Base-by-base conservation (phyloP, 805 yeast species). In the Spencermartinsiella europaea region DNA sequence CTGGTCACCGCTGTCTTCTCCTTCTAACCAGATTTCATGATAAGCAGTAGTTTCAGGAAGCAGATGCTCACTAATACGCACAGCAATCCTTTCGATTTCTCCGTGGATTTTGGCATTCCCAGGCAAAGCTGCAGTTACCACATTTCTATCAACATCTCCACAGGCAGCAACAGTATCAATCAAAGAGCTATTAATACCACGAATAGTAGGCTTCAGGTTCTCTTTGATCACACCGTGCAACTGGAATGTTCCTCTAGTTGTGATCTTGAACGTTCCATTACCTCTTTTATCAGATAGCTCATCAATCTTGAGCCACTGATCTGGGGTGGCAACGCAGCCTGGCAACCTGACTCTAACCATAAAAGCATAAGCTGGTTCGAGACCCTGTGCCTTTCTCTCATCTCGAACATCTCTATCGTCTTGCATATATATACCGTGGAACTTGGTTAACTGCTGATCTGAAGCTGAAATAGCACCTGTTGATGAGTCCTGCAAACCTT, bases 341-440 rank as follows among this genome's bases (percentile, higher is more conserved):
- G 98, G 96, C 58, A 91, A 74, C 69, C 98, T 82, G 46, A 87
- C 88, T 70, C 98, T 85, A 15, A 89, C 90, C 98, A 91, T 91
- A 69, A 91, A 91, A n/a, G 95, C 77, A 66, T 86, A 91, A 42
- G 95, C 95, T 15, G 98, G 98, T 69, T 91, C 98, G 53, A 86
- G 66, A 38, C 98, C 97, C 63, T 85, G 87, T 40, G 86, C 79
- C 70, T 90, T 91, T 63, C 97, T 82, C 58, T 85, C 84, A 47
- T 91, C 98, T 66, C 98, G 79, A 49, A 91, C 74, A 67, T 91
- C 98, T 72, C 98, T 86, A 65, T 91, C 98, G 67, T 91, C 98
- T 72, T 91, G 98, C 95, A 91, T 88, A 67, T 91, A 91, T 56
- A 89, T 88, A 70, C 98, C 98, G 67, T 91, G 98, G 79, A 91